Evolutionary conservation across 495 filamentous ascomycete genomes (phyloP), one percentile per base, ranked within the genome.

Genomic region (Aspergillus homomorphus): DNA sequence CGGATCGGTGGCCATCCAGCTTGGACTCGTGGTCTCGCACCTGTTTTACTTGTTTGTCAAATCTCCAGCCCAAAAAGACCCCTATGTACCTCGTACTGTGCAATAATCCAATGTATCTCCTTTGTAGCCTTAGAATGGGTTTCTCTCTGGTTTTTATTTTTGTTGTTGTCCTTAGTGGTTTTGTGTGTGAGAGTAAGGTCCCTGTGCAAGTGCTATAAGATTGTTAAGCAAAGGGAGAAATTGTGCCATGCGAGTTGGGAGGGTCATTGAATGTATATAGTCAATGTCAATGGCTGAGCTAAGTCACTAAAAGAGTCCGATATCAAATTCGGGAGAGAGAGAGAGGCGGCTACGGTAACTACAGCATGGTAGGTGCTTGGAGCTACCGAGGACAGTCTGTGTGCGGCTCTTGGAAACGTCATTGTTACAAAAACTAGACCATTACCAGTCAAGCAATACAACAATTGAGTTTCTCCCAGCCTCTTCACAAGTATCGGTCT

Each of bases 31-130:
- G 61, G 68, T 60, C 65, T 66, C 60, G 54, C 67, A 61, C 59
- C 60, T 66, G 60, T 69, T 56, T 64, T 74, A 67, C 68, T 73
- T 71, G 66, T 67, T 78, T 71, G 58, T 70, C 69, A 66, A 38
- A 69, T 59, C 24, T 64, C 53, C 67, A 65, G 67, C 70, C 69
- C 63, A 69, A 68, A 76, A 71, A 71, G 33, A 38, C 33, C 71
- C 69, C 67, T 70, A 62, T 78, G 73, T 77, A 77, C 72, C 68
- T 69, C 68, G 72, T 79, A 77, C 73, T 77, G 76, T 79, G 76
- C 75, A 69, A 77, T 79, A 77, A 74, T 72, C 75, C n/a, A 71
- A 75, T 77, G 63, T 74, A 77, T 79, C 65, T 76, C 69, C 64
- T 77, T 77, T 79, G 74, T 79, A 72, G 72, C 62, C 69, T 73